A percentile compares a stretch with the other conserved stretches of the same genome.
These are phyloP conservation scores for Manihot esculenta DNA, from an alignment of 441 rosid species.

Conservation along the genomic window DNA sequence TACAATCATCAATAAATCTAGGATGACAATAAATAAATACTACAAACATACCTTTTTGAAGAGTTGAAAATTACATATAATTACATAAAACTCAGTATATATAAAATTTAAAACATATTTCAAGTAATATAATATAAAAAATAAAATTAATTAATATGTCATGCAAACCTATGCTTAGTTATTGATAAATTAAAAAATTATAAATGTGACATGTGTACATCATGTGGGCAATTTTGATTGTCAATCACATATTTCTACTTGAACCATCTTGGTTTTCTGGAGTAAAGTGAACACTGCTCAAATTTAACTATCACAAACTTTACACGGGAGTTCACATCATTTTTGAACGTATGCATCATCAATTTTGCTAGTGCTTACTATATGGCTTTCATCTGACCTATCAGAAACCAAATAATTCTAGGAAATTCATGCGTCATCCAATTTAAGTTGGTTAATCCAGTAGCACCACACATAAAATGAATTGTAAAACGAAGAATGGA, in stretches of 20 bases:
- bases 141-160: too few species aligned
- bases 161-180: too few species aligned
- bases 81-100: too few species aligned
- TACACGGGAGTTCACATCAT: neutral
- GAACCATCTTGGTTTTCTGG: neutral
- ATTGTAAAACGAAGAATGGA: neutral
- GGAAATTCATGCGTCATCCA: neutral
- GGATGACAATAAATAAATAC: too few species aligned
- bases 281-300: neutral
- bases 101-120: too few species aligned
- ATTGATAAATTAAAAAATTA: too few species aligned
- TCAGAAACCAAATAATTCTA: neutral
- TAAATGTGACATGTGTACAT: too few species aligned
- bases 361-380: neutral
- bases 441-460: neutral
- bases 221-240: too few species aligned
- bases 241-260: neutral
- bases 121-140: too few species aligned
- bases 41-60: too few species aligned
- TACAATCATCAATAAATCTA: too few species aligned
- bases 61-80: too few species aligned
- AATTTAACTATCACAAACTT: neutral
- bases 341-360: neutral
- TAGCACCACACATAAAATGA: neutral
- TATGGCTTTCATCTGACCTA: neutral